These are phyloP conservation scores for Collariella sp. DNA, from an alignment of 495 filamentous ascomycete species.

Conservation along the genomic window DNA sequence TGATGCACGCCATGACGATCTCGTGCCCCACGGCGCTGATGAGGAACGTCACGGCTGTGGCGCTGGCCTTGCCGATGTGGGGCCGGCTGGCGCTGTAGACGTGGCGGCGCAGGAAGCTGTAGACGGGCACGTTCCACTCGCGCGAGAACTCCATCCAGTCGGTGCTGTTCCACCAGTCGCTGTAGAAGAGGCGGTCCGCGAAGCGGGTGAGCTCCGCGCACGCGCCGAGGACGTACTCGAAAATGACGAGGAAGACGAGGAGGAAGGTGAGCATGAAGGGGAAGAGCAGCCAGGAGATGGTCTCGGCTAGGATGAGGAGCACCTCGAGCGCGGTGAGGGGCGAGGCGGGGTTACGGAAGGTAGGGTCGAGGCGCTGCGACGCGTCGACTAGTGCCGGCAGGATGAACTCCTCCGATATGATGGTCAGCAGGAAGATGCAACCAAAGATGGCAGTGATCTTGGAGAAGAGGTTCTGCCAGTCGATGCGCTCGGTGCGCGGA, in stretches of 20 bases:
- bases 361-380: constrained; percentile 49
- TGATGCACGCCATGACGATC: constrained; percentile 95
- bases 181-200: constrained; percentile 91
- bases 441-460: constrained; percentile 90
- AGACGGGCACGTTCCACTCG: constrained; percentile 98
- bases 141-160: constrained; percentile 94
- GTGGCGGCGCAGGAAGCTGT: constrained; percentile 90
- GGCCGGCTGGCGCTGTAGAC: constrained; percentile 76
- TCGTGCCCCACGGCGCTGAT: constrained; percentile 86
- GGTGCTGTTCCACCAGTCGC: constrained; percentile 89
- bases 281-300: constrained; percentile 88
- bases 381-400: constrained; percentile 80
- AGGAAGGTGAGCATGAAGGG: constrained; percentile 96
- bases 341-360: constrained; percentile 12
- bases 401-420: constrained; percentile 93
- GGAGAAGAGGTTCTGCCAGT: constrained; percentile 74
- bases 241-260: constrained; percentile 92
- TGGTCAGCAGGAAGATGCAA: constrained; percentile 87
- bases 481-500: constrained; percentile 62
- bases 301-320: constrained; percentile 75
- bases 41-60: constrained; percentile 86
- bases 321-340: constrained; percentile 53
- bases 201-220: constrained; percentile 94
- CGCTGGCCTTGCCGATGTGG: constrained; percentile 65
- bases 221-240: constrained; percentile 91